These are phyloP conservation scores for Plectosphaerella sp. DNA, from an alignment of 2,329 filamentous ascomycete species.

Conservation along the genomic window DNA sequence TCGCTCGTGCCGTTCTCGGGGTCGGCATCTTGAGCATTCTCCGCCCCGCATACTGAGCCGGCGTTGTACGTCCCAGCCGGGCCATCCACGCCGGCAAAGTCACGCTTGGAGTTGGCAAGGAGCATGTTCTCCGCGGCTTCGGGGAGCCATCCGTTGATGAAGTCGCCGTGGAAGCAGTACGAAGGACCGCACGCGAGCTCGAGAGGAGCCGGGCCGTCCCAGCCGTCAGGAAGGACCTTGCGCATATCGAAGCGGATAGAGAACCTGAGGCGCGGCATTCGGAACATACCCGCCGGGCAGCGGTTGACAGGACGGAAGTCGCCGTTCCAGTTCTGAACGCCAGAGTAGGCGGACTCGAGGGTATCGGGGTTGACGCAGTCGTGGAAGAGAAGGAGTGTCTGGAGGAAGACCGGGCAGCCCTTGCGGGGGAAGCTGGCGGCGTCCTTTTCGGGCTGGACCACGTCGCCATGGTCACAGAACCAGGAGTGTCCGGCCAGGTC, in stretches of 20 bases:
- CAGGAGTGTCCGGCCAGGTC: conserved; percentile 14
- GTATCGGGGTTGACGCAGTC: conserved; percentile 17
- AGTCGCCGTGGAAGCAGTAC: conserved; percentile 40
- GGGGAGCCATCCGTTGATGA: conserved; percentile 41
- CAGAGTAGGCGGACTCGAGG: conserved; percentile 15
- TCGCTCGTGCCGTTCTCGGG: conserved; percentile 34
- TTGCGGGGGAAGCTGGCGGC: conserved; percentile 21
- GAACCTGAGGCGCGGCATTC: conserved; percentile 42
- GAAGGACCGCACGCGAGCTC: conserved; percentile 36
- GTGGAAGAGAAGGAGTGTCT: conserved; percentile 18
- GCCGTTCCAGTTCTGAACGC: conserved; percentile 10
- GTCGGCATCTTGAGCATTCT: conserved; percentile 32
- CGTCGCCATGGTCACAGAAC: conserved; percentile 24
- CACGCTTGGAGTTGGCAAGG: conserved; percentile 25
- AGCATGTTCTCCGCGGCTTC: conserved; percentile 37
- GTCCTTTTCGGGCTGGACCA: conserved; percentile 11
- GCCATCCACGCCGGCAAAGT: conserved; percentile 29
- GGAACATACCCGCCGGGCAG: conserved; percentile 37
- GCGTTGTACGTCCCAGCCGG: conserved; percentile 18
- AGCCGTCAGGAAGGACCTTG: conserved; percentile 35
- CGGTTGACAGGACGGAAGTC: conserved; percentile 18
- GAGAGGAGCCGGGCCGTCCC: conserved; percentile 36
- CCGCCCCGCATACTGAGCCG: conserved; percentile 15
- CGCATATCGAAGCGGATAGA: conserved; percentile 41
- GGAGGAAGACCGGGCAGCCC: conserved; percentile 20